phyloP scores from a whole-genome alignment of 2,329 filamentous ascomycete genomes.

The Torrubiellomyces zombiae region DNA sequence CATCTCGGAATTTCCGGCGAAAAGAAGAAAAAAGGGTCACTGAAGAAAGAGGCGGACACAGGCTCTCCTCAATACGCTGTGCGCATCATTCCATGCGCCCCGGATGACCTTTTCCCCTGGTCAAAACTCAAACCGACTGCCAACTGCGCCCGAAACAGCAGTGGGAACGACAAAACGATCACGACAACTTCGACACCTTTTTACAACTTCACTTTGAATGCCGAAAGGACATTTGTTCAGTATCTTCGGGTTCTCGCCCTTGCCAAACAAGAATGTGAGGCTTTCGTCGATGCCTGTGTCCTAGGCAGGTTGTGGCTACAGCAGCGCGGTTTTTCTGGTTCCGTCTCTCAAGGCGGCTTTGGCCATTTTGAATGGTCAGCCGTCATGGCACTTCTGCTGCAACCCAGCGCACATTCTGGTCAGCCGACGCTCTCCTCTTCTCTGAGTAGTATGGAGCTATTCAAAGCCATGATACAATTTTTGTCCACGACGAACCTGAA shows the following conservation, averaged over 20 bases:
- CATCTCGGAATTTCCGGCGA: conserved; percentile 1
- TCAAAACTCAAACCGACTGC: conserved; percentile 54
- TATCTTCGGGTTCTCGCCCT: conserved; percentile 63
- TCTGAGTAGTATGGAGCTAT: conserved; percentile 81
- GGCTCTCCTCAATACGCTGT: conserved; percentile 44
- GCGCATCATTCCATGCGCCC: conserved; percentile 60
- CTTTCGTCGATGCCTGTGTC: conserved; percentile 70
- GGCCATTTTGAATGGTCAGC: conserved; percentile 83
- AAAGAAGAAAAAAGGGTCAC: conserved; percentile 5
- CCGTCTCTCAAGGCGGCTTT: conserved; percentile 64
- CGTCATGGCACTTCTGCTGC: conserved; percentile 64
- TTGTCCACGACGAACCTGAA: conserved; percentile 57
- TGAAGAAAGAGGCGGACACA: conserved; percentile 12
- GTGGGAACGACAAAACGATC: conserved; percentile 25
- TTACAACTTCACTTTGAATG: conserved; percentile 75
- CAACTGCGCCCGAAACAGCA: conserved; percentile 49
- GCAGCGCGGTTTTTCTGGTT: conserved; percentile 64
- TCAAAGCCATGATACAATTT: conserved; percentile 88
- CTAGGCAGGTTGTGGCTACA: conserved; percentile 79
- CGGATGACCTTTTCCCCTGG: conserved; percentile 50
- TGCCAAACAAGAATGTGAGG: conserved; percentile 50
- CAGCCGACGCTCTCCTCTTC: conserved; percentile 58
- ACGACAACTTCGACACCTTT: conserved; percentile 47
- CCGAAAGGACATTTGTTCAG: conserved; percentile 54
- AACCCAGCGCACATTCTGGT: conserved; percentile 58